Evolutionary conservation across 306 rosid genomes (phyloP).

Genomic region (Lathyrus oleraceus): DNA sequence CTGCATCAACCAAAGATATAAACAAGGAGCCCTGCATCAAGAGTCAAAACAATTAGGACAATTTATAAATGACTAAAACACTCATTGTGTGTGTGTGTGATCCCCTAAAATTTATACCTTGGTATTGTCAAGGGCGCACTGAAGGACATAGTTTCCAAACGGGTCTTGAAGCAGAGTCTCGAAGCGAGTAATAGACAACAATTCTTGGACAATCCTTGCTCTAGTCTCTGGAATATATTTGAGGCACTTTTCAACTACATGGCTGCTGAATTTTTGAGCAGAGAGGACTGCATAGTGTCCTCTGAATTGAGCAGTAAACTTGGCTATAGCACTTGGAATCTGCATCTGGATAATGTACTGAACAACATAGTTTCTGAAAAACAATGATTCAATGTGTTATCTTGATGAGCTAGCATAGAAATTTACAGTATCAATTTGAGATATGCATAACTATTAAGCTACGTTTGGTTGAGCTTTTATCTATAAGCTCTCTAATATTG

Average conservation of each 20-base stretch:
- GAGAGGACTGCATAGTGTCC: slow-evolving; percentile 59
- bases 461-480: background rate
- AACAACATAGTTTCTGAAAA: slow-evolving; percentile 71
- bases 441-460: background rate
- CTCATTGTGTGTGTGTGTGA: background rate
- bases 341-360: slow-evolving; percentile 60
- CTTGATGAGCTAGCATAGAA: background rate
- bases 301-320: slow-evolving; percentile 51
- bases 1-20: slow-evolving; percentile 52
- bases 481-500: background rate
- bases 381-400: slow-evolving; percentile 1
- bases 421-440: background rate
- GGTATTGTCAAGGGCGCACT: slow-evolving; percentile 53
- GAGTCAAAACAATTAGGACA: background rate
- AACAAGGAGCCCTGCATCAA: slow-evolving; percentile 59
- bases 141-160: slow-evolving; percentile 74
- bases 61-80: background rate
- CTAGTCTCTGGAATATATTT: slow-evolving; percentile 47
- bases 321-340: slow-evolving; percentile 41
- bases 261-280: slow-evolving; percentile 69
- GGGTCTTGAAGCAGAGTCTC: slow-evolving; percentile 71
- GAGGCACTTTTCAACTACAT: slow-evolving; percentile 75
- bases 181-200: slow-evolving; percentile 48
- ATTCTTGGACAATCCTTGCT: slow-evolving; percentile 53
- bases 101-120: slow-evolving; percentile 43